Evolutionary conservation across 257 asterid genomes (phyloP), one percentile per base, ranked within the genome.

Genomic region (Osmanthus fragrans): DNA sequence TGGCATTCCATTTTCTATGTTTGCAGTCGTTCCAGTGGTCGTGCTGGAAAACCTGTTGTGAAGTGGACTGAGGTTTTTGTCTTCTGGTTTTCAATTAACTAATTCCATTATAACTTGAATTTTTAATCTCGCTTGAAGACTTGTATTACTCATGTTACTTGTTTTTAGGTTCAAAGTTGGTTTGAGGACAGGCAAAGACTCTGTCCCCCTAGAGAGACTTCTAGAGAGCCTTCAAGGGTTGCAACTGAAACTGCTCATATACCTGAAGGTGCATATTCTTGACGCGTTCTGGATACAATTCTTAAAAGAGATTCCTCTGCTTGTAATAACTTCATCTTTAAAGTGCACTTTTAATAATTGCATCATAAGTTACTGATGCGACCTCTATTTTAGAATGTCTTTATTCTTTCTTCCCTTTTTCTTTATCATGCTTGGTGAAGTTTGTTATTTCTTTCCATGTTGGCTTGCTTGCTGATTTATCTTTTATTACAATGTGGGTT

Each of bases 31-130:
- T 91, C 96, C 15, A 92, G 87, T 73, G 93, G 89, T 18, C 97
- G 99, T 75, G 92, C 96, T 23, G 97, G 97, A 80, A 92, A 92
- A 83, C 96, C 96, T 18, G 80, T 71, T 54, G 89, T 83, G 70
- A 92, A 90, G 87, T 92, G 97, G 96, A 85, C 80, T 4, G 97
- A 95, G 98, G 99, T 95, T 80, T 23, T 72, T 80, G 45, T 45
- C 51, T 76, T 47, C 37, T 74, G 33, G 66, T 66, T 75, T 80
- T 75, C 42, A 40, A 29, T 29, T 76, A 70, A 51, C 49, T 58
- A 21, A 51, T 27, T 36, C 60, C 56, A 64, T 45, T 51, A 32
- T 60, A 71, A 45, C 34, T 79, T 78, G 36, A 58, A 75, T 76
- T 32, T 34, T 70, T 54, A 29, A n/a, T 49, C 36, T 82, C 69